These are phyloP conservation scores for Uronychia binucleata DNA, from an alignment of 73 alveolate species.

Conservation along the genomic window DNA sequence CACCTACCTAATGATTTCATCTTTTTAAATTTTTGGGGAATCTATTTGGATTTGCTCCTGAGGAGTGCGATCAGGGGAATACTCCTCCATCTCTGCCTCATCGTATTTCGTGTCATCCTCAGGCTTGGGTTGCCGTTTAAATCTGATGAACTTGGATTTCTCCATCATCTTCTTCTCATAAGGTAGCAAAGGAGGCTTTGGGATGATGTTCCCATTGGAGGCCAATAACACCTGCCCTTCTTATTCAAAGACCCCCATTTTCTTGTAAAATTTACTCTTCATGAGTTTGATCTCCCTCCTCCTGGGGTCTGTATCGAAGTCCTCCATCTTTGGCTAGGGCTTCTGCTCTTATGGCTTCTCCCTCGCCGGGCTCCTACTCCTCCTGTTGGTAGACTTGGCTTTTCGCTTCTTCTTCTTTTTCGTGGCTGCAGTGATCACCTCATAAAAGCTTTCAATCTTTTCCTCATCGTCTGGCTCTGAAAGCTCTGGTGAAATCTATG, in stretches of 20 bases:
- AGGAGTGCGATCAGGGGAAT: background rate
- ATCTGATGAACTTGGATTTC: too few relatives aligned
- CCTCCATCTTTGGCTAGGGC: background rate
- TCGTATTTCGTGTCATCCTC: background rate
- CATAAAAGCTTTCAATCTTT: too few relatives aligned
- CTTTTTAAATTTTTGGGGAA: too few relatives aligned
- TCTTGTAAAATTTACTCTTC: background rate
- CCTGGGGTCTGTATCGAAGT: background rate
- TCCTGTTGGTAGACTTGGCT: background rate
- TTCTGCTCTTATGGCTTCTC: background rate
- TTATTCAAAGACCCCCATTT: background rate
- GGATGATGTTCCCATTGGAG: background rate
- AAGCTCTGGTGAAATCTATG: background rate
- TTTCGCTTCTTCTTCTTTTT: too few relatives aligned
- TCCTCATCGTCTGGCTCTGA: too few relatives aligned
- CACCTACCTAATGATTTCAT: too few relatives aligned
- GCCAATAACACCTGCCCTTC: background rate
- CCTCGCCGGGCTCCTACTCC: background rate
- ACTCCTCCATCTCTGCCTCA: background rate
- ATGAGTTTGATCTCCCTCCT: background rate
- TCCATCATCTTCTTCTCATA: too few relatives aligned
- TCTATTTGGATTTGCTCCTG: too few relatives aligned
- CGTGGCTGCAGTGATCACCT: too few relatives aligned
- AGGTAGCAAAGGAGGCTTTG: background rate
- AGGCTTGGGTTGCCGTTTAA: background rate